phyloP scores from a whole-genome alignment of 345 rosid genomes.

The Salix purpurea region DNA sequence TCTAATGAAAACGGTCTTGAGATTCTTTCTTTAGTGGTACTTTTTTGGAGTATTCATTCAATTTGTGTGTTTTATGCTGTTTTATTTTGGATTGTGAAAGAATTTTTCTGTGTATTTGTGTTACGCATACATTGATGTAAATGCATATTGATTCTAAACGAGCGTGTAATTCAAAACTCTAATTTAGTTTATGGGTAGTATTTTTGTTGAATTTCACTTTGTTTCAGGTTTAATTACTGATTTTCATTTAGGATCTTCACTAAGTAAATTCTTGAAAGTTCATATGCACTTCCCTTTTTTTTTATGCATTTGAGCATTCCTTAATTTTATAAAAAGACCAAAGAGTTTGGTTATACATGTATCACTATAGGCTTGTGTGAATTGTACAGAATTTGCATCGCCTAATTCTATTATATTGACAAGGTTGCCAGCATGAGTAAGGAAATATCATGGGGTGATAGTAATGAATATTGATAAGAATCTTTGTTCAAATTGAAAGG shows the following conservation, averaged over 20 bases:
- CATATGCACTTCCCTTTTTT: background rate
- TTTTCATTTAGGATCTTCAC: no score
- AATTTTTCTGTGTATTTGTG: no score
- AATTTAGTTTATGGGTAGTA: background rate
- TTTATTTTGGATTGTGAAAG: no score
- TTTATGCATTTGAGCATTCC: background rate
- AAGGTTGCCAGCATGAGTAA: background rate
- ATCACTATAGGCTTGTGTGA: background rate
- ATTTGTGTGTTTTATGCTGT: no score
- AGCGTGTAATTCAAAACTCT: no score
- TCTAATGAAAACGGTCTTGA: no score
- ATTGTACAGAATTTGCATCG: background rate
- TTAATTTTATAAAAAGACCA: background rate
- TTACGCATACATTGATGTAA: no score
- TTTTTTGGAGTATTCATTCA: no score
- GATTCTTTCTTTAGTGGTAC: no score
- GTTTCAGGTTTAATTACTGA: background rate
- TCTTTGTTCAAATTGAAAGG: background rate
- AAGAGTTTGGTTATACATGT: background rate
- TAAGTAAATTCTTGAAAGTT: no score
- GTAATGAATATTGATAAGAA: background rate
- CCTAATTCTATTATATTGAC: background rate
- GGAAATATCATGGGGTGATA: background rate
- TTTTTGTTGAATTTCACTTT: background rate
- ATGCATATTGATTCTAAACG: no score